Percentiles rank a stretch among this genome's conserved stretches.
phyloP scores from a whole-genome alignment of 2,329 filamentous ascomycete genomes.

The Fusarium abutilonis region DNA sequence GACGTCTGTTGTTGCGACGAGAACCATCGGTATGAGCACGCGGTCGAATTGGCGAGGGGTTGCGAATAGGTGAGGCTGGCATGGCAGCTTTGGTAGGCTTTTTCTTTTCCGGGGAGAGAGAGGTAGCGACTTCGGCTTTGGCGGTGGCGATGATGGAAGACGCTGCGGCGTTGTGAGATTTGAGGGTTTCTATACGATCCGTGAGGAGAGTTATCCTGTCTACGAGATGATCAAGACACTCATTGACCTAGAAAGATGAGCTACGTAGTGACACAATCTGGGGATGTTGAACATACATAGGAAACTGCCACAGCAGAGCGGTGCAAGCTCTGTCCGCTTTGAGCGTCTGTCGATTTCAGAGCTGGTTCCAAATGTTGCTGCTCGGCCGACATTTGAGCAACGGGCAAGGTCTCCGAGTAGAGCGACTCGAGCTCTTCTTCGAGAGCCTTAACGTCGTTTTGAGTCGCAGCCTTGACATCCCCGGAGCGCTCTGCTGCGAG shows the following conservation, averaged over 20 bases:
- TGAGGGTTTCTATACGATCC: constrained; percentile 55
- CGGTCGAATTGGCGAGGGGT: constrained; percentile 50
- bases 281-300: constrained; percentile 56
- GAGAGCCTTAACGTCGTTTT: constrained; percentile 60
- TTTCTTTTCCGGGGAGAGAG: constrained; percentile 36
- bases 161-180: constrained; percentile 57
- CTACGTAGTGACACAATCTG: accelerated
- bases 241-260: constrained; percentile 56
- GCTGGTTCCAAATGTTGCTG: constrained; percentile 73
- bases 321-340: constrained; percentile 55
- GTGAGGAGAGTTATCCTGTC: constrained; percentile 57
- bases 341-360: constrained; percentile 56
- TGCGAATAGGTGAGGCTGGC: constrained; percentile 51
- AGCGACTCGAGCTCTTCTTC: constrained; percentile 75
- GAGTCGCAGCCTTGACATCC: constrained; percentile 42
- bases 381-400: constrained; percentile 76
- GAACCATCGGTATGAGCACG: constrained; percentile 44
- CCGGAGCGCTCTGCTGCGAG: constrained; percentile 43
- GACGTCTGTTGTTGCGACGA: constrained; percentile 42
- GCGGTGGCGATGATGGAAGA: constrained; percentile 54
- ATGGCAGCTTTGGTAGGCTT: constrained; percentile 39
- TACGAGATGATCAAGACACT: constrained; percentile 63
- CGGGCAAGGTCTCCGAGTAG: constrained; percentile 73
- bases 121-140: constrained; percentile 55
- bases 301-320: constrained; percentile 59